phyloP scores from a whole-genome alignment of 768 basidiomycete species.

The Daedaleopsis sinensis region DNA sequence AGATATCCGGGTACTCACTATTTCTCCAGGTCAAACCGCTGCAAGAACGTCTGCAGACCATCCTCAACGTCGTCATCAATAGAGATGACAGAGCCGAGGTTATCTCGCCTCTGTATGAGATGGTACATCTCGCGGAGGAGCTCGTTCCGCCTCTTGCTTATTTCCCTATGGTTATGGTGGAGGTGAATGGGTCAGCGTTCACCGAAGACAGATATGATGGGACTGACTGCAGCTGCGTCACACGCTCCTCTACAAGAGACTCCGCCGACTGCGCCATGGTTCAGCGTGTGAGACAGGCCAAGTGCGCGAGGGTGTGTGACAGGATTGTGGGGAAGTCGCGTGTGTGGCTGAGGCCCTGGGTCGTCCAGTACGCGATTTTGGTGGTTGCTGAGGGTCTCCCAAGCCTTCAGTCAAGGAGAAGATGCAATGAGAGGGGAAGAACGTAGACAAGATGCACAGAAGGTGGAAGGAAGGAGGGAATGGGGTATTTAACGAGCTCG shows the following conservation, averaged over 20 bases:
- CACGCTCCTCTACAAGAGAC: conserved; percentile 30
- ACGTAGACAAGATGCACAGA: neutral
- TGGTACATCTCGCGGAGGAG: conserved; percentile 72
- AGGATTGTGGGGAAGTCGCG: conserved; percentile 22
- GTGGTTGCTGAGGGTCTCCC: neutral
- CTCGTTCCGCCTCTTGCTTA: conserved; percentile 67
- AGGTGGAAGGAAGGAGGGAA: conserved; percentile 5
- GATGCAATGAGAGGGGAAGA: neutral
- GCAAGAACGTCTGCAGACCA: conserved; percentile 52
- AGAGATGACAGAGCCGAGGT: conserved; percentile 42
- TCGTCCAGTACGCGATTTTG: neutral
- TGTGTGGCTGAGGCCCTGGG: conserved; percentile 18
- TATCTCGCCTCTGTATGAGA: conserved; percentile 59
- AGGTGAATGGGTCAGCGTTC: conserved; percentile 4
- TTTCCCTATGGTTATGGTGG: conserved; percentile 49
- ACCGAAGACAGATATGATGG: neutral
- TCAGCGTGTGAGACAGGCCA: conserved; percentile 1
- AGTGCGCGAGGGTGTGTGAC: conserved; percentile 10
- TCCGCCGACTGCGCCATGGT: conserved; percentile 24
- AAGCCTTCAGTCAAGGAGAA: neutral
- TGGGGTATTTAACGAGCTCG: neutral
- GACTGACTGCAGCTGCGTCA: conserved; percentile 31
- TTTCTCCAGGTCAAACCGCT: conserved; percentile 56
- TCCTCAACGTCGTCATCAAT: conserved; percentile 44
- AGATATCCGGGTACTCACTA: conserved; percentile 41